Base-by-base conservation (phyloP, 352 stramenopile species). In the Phytophthora aleatoria region DNA sequence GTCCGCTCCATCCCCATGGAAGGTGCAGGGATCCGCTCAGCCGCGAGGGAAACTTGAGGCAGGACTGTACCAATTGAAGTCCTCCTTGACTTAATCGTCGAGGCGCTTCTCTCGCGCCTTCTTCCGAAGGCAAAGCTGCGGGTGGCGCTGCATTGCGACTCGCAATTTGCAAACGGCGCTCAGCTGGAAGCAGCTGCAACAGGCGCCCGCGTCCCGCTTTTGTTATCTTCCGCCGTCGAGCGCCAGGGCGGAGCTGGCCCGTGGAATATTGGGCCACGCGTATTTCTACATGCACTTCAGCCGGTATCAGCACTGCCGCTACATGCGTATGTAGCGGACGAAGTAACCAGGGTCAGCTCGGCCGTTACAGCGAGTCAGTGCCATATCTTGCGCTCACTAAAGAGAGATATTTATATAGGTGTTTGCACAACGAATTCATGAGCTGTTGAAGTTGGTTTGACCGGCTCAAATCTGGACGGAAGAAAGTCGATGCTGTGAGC, bases 141-240 rank as follows among this genome's bases (percentile, higher is more conserved):
- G 56, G 43, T n/a, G 24, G 26, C 62, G 61, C 60, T 9, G 60
- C 61, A 69, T 65, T 64, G 55, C 45, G 16, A 20, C 20, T 20
- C 20, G 20, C 20, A 20, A 20, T 20, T 20, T 20, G 53, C n/a
- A 15, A 12, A 10, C 58, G 56, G 61, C 53, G 35, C 35, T 41
- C 35, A n/a, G 35, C 35, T 63, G 61, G 59, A 39, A 54, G 53
- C 61, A 69, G 61, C 61, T 69, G 61, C 61, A 15, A 50, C 13
- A 33, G 39, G 24, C 36, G n/a, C 49, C 45, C 30, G 43, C 54
- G 47, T 20, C 62, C 62, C 36, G 41, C 55, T 60, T 69, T 64
- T 69, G 62, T 65, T 55, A 26, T 59, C 42, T 69, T 69, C 62
- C 55, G 15, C 54, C 61, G 61, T 64, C 36, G 27, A 69, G 45